Conservation (phyloP, 225 moss, liverwort and hornwort species). For the Bryum argenteum region DNA sequence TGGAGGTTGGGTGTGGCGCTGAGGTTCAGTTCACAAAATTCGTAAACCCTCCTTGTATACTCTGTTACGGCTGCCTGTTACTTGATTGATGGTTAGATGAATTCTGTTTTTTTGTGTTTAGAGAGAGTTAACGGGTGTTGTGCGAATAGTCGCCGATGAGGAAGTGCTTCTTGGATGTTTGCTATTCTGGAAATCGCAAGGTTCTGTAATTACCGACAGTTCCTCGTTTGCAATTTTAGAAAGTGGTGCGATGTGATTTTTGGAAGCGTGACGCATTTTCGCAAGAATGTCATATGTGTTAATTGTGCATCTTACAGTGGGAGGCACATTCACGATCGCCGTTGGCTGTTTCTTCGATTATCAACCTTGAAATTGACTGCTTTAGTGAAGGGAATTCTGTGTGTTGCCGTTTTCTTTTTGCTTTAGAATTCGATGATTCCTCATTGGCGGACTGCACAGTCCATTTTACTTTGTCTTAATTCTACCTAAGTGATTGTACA, state of each 20-base stretch:
- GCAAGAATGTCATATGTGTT: neutral
- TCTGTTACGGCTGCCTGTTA: neutral
- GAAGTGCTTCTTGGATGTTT: neutral
- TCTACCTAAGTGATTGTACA: neutral
- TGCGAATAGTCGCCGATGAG: conserved; percentile 7
- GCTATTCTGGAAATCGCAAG: neutral
- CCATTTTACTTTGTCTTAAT: neutral
- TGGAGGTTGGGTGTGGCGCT: conserved; percentile 11
- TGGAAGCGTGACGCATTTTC: neutral
- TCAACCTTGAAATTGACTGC: neutral
- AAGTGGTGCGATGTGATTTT: neutral
- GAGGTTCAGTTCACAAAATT: conserved; percentile 2
- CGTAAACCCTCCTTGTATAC: neutral
- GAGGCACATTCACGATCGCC: neutral
- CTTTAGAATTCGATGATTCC: neutral
- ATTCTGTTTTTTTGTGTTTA: no score
- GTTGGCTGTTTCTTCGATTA: neutral
- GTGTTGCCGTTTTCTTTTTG: neutral
- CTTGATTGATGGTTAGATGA: neutral
- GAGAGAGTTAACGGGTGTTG: neutral
- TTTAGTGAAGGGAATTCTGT: no score
- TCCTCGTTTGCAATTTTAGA: neutral
- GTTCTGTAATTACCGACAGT: neutral
- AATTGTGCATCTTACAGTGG: conserved; percentile 6
- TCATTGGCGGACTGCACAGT: neutral